Base-by-base conservation (phyloP, 192 early-diverging fungal genomes). In the Dissophora globulifera region DNA sequence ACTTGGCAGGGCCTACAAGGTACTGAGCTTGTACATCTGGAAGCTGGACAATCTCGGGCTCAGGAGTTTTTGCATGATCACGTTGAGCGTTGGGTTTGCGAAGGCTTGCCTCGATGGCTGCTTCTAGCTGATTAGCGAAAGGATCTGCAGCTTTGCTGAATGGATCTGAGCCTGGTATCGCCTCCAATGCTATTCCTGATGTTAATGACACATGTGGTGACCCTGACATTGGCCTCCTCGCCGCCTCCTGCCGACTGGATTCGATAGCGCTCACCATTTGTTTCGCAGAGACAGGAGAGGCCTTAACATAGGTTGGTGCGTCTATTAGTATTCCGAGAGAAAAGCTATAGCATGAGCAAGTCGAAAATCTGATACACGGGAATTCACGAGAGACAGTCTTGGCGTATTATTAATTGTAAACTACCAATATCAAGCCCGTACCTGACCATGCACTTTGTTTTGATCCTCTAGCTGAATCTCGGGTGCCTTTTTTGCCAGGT, bases 181-280 rank as follows among this genome's bases (percentile, higher is more conserved):
- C 20, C 9, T 30, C 29, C 3, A 42, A 42, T 32, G 54, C 1
- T n/a, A 43, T n/a, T 17, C 22, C 17, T 50, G 52, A 29, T 27
- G 58, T 50, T 19, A 48, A 25, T 40, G 48, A 38, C 27, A 9
- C 25, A 9, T 27, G 17, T n/a, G 42, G n/a, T n/a, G n/a, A n/a
- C n/a, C n/a, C 19, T 11, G 42, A 64, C 12, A 19, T 19, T 35
- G 35, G 20, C 20, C 8, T 41, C 16, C 26, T 6, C 2, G 25
- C 35, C 4, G 48, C 5, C 45, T 29, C 46, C 5, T 57, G 33
- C 31, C 56, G 55, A 31, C 71, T 65, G n/a, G 62, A 75, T 27
- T 60, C 72, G 11, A 76, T 76, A 19, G 72, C 72, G 9, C 31
- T 19, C 2, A 76, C 72, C 72, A 76, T 76, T n/a, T 76, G 55